phyloP scores from a whole-genome alignment of 495 filamentous ascomycete genomes.

The Tuber calosporum region DNA sequence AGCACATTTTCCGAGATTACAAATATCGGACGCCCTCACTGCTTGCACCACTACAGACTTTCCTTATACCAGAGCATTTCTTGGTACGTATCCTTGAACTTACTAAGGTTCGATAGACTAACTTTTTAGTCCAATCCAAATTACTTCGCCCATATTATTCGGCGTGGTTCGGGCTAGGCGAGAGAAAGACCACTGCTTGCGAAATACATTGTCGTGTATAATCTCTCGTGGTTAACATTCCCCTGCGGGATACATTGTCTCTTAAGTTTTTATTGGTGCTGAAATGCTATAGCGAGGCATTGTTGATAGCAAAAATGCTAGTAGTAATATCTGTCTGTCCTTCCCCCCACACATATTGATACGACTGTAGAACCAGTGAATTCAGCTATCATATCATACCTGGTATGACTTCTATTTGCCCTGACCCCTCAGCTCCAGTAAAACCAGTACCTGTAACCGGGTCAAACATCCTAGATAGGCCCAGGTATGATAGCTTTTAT shows the following conservation, averaged over 20 bases:
- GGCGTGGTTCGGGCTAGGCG: background rate
- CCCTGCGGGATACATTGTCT: background rate
- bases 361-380: background rate
- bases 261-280: background rate
- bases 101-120: background rate
- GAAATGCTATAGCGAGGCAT: background rate
- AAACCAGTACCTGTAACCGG: background rate
- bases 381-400: no score
- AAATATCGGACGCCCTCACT: background rate
- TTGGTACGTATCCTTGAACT: background rate
- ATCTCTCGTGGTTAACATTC: background rate
- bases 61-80: background rate
- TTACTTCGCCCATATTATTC: background rate
- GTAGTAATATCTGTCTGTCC: background rate
- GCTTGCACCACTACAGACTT: background rate
- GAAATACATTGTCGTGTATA: background rate
- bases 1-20: background rate
- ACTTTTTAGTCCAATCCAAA: background rate
- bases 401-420: background rate
- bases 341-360: background rate
- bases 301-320: background rate
- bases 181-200: background rate
- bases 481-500: background rate
- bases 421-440: background rate
- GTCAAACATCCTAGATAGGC: background rate